Evolutionary conservation across 2,329 filamentous ascomycete genomes (phyloP).

Genomic region (Hymenoscyphus repandus): DNA sequence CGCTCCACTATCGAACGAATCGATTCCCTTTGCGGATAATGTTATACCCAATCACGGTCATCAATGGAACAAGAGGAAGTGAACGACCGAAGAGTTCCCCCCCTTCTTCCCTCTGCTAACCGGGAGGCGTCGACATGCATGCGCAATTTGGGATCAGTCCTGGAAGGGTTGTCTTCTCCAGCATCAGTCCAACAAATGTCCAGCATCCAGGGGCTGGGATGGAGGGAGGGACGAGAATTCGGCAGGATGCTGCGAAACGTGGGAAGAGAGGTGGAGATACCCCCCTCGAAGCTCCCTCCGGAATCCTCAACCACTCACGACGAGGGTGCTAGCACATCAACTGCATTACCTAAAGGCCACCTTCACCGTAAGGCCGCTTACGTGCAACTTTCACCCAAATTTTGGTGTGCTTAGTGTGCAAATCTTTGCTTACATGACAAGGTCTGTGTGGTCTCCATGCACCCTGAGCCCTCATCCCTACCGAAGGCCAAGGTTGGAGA

Average conservation of each 20-base stretch:
- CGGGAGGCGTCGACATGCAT: background rate
- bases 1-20: conserved; percentile 15
- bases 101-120: background rate
- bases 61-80: background rate
- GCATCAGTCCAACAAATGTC: background rate
- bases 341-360: conserved; percentile 2
- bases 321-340: background rate
- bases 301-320: background rate
- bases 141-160: background rate
- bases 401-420: conserved; percentile 3
- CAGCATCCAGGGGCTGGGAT: no score
- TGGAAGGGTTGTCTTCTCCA: background rate
- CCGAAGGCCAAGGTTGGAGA: background rate
- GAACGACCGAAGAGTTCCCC: background rate
- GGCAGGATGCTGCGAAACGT: conserved; percentile 4
- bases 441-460: background rate
- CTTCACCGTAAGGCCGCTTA: background rate
- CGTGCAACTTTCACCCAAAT: background rate
- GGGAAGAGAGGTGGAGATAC: conserved; percentile 3
- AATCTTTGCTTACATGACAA: conserved; percentile 1
- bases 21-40: conserved; percentile 14
- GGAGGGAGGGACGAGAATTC: background rate
- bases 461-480: background rate
- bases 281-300: background rate
- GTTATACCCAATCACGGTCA: conserved; percentile 19